Base-by-base conservation (phyloP, 192 early-diverging fungal genomes). In the Backusella mclennaniae region DNA sequence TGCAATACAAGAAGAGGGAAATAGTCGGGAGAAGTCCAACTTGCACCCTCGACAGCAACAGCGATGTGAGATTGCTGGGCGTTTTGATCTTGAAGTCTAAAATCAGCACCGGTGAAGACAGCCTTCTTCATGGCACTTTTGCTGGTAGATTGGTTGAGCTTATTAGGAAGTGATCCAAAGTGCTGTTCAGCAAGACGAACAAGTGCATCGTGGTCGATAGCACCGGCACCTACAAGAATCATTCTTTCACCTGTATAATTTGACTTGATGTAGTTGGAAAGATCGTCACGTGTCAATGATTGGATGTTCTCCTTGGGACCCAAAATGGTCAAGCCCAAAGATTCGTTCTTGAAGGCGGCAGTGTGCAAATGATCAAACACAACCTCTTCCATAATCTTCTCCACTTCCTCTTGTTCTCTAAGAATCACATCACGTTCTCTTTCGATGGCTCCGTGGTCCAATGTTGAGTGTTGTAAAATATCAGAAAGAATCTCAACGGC, bases 291-390 rank as follows among this genome's bases (percentile, higher is more conserved):
- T 49, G 90, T 92, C 77, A 99, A 91, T 70, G 91, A 90, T 84
- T 95, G 83, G 79, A 99, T 98, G 88, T 98, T 98, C 79, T 96
- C 94, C 80, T 90, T 89, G 49, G 97, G 94, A 46, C 97, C 97
- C 59, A 98, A 90, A 79, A 98, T 98, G 63, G 97, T 98, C 80
- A 89, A 90, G 36, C 97, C 97, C 15, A 99, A 89, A 21, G 94
- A 82, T 77, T 90, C 90, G 68, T 93, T 87, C 87, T 95, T 95
- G 90, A 95, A 99, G 21, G 97, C 96, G 67, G 92, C 93, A 38
- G 94, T 95, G 82, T 99, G 97, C 86, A 99, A 85, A 76, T 99
- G 96, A 81, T 99, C 97, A 87, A 99, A 99, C 44, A 99, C 97
- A 52, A 99, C 96, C 85, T 99, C 97, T 82, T 99, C 97, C 87